phyloP scores from a whole-genome alignment of 257 asterid genomes.

The Solanum ahanhuiri region DNA sequence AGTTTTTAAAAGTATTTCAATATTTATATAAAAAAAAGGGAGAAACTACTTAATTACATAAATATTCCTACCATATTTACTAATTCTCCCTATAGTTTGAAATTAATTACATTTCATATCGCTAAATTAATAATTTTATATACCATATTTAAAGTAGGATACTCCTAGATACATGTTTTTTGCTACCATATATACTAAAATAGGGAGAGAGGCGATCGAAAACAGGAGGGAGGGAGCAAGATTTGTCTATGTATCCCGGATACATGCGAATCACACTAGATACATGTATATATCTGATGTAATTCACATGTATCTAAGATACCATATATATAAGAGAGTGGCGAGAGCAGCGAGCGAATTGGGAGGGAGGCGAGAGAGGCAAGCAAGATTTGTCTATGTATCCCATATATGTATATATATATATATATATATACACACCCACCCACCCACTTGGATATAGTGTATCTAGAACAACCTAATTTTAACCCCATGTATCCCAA shows the following conservation, averaged over 20 bases:
- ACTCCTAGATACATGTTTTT: no score
- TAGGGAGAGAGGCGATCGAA: no score
- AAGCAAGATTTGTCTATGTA: no score
- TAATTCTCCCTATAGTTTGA: neutral
- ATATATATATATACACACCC: no score
- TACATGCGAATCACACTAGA: neutral
- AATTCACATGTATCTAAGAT: neutral
- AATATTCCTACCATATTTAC: neutral
- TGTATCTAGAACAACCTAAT: neutral
- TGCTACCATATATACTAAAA: no score
- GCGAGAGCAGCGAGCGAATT: neutral
- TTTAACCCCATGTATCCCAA: no score
- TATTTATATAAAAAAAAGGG: no score
- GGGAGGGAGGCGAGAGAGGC: neutral
- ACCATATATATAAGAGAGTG: neutral
- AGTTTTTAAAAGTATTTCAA: neutral
- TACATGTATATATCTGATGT: no score
- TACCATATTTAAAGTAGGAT: neutral
- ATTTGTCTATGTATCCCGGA: neutral
- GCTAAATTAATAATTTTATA: neutral
- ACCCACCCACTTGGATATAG: no score
- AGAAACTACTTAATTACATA: neutral
- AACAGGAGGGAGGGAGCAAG: fast-evolving
- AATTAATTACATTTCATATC: no score
- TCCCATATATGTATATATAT: no score